A percentile compares a stretch with the other conserved stretches of the same genome.
Conservation (phyloP, 1,284 basidiomycete genomes). For the Cryptococcus wingfieldii region DNA sequence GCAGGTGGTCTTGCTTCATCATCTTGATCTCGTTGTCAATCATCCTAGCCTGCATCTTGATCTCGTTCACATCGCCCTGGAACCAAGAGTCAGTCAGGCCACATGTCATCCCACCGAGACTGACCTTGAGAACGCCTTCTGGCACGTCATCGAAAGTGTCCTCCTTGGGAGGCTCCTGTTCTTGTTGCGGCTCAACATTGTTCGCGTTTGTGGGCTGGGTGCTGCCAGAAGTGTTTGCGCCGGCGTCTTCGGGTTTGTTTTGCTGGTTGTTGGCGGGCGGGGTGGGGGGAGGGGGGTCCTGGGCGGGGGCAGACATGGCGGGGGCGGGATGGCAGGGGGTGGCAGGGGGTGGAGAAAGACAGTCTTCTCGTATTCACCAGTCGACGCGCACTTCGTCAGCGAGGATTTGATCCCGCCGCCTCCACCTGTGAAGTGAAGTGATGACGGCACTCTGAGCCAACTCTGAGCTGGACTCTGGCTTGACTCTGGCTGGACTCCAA, state of each 20-base stretch:
- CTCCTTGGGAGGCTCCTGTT: conserved; percentile 31
- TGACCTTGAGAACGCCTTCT: conserved; percentile 38
- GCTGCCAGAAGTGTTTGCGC: background rate
- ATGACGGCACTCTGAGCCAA: no score
- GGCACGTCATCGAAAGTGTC: conserved; percentile 47
- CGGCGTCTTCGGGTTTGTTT: conserved; percentile 12
- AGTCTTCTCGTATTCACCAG: background rate
- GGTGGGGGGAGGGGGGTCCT: conserved; percentile 31
- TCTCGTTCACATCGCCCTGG: conserved; percentile 68
- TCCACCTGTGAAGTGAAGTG: no score
- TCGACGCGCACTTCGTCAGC: conserved; percentile 22
- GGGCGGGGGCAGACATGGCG: conserved; percentile 28
- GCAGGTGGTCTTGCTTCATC: conserved; percentile 87
- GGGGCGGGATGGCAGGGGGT: background rate
- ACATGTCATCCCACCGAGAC: conserved; percentile 5
- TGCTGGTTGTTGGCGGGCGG: conserved; percentile 5
- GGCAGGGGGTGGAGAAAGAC: background rate
- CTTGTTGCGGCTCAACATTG: background rate
- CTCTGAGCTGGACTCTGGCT: no score
- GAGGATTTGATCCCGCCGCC: conserved; percentile 14
- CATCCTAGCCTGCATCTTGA: conserved; percentile 76
- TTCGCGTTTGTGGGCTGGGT: background rate
- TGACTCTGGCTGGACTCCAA: no score
- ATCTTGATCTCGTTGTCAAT: conserved; percentile 97
- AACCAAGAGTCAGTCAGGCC: background rate